These are phyloP conservation scores for Starmerella tilneyi DNA, from an alignment of 805 yeast species.

Conservation along the genomic window DNA sequence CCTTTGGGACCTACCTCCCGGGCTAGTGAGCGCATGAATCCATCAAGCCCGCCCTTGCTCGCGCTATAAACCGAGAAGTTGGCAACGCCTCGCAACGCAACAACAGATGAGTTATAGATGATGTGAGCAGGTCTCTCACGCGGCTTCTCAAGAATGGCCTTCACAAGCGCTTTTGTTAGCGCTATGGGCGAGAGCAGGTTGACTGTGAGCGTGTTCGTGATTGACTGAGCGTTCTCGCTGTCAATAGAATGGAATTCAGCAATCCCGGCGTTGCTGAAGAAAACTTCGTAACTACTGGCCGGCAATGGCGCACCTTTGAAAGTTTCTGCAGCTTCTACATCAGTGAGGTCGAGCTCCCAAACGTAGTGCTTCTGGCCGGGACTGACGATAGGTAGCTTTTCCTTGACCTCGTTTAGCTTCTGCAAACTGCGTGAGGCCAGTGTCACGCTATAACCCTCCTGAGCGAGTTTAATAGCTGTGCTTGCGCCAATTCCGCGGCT, in stretches of 20 bases:
- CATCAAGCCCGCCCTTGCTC: slow-evolving; percentile 58
- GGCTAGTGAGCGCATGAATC: slow-evolving; percentile 51
- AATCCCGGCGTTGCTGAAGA: slow-evolving; percentile 48
- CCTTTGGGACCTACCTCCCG: slow-evolving; percentile 44
- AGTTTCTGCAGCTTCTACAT: slow-evolving; percentile 6
- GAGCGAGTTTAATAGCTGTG: slow-evolving; percentile 43
- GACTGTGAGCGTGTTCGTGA: slow-evolving; percentile 40
- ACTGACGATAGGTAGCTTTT: slow-evolving; percentile 16
- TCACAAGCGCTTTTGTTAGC: slow-evolving; percentile 43
- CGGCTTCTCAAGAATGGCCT: slow-evolving; percentile 39
- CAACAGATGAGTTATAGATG: slow-evolving; percentile 56
- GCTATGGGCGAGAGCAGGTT: slow-evolving; percentile 56
- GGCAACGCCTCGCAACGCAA: slow-evolving; percentile 34
- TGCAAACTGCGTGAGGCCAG: slow-evolving; percentile 43
- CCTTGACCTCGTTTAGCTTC: slow-evolving; percentile 29
- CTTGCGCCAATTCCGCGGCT: slow-evolving; percentile 57
- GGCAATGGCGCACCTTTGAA: slow-evolving; percentile 31
- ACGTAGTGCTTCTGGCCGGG: slow-evolving; percentile 18
- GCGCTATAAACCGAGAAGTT: slow-evolving; percentile 64
- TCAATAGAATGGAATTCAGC: slow-evolving; percentile 47
- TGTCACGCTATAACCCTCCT: slow-evolving; percentile 43
- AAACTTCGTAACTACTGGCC: slow-evolving; percentile 26
- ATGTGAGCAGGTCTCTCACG: slow-evolving; percentile 30
- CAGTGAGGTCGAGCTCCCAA: slow-evolving; percentile 20
- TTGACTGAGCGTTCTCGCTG: slow-evolving; percentile 35